Evolutionary conservation across 345 rosid genomes (phyloP), one percentile per base, ranked within the genome.

Genomic region (Eucalyptus sp.): DNA sequence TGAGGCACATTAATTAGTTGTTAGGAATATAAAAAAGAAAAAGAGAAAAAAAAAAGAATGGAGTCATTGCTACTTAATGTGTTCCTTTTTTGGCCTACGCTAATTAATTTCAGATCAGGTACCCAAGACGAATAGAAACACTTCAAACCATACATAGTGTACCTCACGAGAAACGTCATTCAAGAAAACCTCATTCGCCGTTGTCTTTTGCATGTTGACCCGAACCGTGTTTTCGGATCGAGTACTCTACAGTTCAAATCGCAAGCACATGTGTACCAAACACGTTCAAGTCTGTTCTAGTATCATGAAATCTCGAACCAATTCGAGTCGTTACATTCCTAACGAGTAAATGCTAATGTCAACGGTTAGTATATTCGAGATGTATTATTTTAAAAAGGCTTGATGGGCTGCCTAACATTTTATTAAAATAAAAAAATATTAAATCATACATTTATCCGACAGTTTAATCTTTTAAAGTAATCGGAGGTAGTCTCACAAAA

Each of bases 201-300:
- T 15, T 14, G 10, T 64, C 76, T n/a, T 64, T n/a, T 62, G 62
- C 62, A 25, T 52, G 5, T 29, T 13, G 37, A 62, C 31, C 18
- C 71, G 0, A 64, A 13, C 6, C 0, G 1, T 14, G 20, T 7
- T 64, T n/a, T 64, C 3, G 0, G 5, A 0, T n/a, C 0, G 5
- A 14, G 10, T n/a, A 4, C 10, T n/a, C 4, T n/a, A 29, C 0
- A 0, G 5, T n/a, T 64, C 3, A 0, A 2, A 0, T n/a, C 3
- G 2, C 18, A 16, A 15, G 33, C 76, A 64, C 5, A 2, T 5
- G 5, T 7, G 41, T n/a, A 7, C 41, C 11, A 15, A 64, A 64
- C 41, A n/a, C 0, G 11, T n/a, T n/a, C 10, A 15, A n/a, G 41
- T 64, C 20, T 8, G 1, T 64, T n/a, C 1, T 0, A 4, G 3